Base-by-base conservation (phyloP, 129 eudicot species). In the Heracleum sosnowskyi region DNA sequence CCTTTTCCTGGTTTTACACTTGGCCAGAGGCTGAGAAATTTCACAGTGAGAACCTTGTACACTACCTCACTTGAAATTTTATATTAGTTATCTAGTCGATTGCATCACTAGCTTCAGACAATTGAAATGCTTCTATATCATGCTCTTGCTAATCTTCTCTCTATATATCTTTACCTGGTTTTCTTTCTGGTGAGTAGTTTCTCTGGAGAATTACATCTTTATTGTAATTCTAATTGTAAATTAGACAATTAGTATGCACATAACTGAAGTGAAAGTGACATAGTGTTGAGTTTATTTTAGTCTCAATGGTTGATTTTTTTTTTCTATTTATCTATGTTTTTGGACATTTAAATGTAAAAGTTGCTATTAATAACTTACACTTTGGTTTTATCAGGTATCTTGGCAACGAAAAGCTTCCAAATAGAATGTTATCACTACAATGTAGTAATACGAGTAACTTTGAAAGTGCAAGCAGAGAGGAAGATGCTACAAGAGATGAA, bases 321-420 rank as follows among this genome's bases (percentile, higher is more conserved):
- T 55, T 55, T 20, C 4, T 53, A 22, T 53, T 55, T 13, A 55
- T 55, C 63, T 24, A 8, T 5, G 26, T 24, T 22, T 55, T n/a
- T 24, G 29, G 63, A 55, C 63, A 55, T 55, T 22, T 55, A 55
- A 7, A 0, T 4, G 60, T 55, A 55, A 55, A 63, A 63, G 35
- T 26, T 63, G 1, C 20, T 63, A 29, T 29, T 0, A 28, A 63
- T 11, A 63, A 63, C 36, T 63, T 63, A 11, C 17, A 63, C 13
- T 71, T 62, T 55, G 10, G 31, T 80, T 75, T 71, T 33, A 42
- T 79, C 90, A 96, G 99, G 92, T 92, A 92, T 91, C 92, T 96
- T 69, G 86, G 85, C 73, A 90, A 90, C 76, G 92, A 90, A 78
- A 90, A 86, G 82, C 90, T 92, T 78, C 97, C 99, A 24, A 80